Conservation (phyloP, 78 protist species). For the Protostelium mycophagum region DNA sequence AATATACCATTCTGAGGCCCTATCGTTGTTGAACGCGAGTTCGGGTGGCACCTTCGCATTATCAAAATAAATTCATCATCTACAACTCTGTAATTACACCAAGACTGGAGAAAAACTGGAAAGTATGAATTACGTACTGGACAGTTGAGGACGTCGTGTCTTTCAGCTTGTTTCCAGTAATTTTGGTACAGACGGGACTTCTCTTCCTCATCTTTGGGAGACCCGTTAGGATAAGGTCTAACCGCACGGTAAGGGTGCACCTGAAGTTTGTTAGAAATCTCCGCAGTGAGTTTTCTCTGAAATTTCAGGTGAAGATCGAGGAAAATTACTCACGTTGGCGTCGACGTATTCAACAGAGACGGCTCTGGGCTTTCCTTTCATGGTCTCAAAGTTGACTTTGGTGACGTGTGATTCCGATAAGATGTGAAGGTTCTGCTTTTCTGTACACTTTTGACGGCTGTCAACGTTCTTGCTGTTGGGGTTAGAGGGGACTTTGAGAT, state of each 20-base stretch:
- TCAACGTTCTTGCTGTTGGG: background rate
- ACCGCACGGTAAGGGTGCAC: background rate
- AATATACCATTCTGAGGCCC: background rate
- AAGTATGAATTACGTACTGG: no score
- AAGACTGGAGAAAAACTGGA: no score
- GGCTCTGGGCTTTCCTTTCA: background rate
- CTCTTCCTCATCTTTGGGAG: background rate
- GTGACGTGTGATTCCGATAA: background rate
- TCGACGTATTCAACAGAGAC: background rate
- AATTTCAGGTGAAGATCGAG: no score
- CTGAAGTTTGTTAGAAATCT: background rate
- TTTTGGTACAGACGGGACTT: background rate
- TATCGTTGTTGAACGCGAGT: background rate
- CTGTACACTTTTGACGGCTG: background rate
- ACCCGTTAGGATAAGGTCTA: background rate
- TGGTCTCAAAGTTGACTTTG: background rate
- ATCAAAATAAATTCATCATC: no score
- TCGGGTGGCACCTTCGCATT: no score
- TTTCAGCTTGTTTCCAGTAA: background rate
- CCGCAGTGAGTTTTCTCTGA: background rate
- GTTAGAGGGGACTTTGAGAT: background rate
- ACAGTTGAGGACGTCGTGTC: background rate
- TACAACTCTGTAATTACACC: no score
- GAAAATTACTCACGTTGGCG: background rate
- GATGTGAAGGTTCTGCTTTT: background rate